Base-by-base conservation (phyloP, 805 yeast species). In the Candida ascalaphidarum region DNA sequence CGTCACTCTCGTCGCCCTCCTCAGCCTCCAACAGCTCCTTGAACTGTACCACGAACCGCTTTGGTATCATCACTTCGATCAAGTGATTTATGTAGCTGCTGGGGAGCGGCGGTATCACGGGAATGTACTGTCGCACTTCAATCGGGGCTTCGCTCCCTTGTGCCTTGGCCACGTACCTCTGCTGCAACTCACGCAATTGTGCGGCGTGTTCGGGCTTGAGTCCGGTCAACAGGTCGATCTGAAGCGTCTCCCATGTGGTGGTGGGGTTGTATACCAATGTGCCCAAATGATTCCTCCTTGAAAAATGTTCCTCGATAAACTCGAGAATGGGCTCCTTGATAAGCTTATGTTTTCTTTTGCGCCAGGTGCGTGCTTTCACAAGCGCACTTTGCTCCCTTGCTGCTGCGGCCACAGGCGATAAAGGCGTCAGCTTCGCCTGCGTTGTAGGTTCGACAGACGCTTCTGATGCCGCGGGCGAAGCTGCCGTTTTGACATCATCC, bases 11-110 rank as follows among this genome's bases (percentile, higher is more conserved):
- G 18, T 17, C 8, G 6, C 8, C 18, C 18, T 6, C 18, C 17
- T 79, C 71, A 41, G 44, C 10, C 58, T 61, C 28, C 73, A 62
- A 17, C 58, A 61, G 28, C 60, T 61, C 21, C 17, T 54, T 43
- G 23, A 61, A 55, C 6, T 54, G 43, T 26, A 52, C 50, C 26
- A 70, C 47, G 39, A 55, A 65, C 25, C 60, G 35, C 30, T 50
- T 48, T n/a, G 83, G 74, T 10, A 80, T 63, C 32, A 73, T 65
- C 15, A 80, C 55, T 39, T 77, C 78, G 13, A 80, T 48, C 4
- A 73, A 31, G 18, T 43, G 39, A 33, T 72, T 72, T 35, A 68
- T 58, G 39, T 66, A 52, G 7, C 60, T 58, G 4, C 40, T 37
- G 9, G 60, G 39, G 23, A 62, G 46, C 1, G 65, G 62, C 0